Percentiles rank a stretch among this genome's conserved stretches.
phyloP scores from a whole-genome alignment of 805 yeast genomes.

The Metschnikowia colocasiae region DNA sequence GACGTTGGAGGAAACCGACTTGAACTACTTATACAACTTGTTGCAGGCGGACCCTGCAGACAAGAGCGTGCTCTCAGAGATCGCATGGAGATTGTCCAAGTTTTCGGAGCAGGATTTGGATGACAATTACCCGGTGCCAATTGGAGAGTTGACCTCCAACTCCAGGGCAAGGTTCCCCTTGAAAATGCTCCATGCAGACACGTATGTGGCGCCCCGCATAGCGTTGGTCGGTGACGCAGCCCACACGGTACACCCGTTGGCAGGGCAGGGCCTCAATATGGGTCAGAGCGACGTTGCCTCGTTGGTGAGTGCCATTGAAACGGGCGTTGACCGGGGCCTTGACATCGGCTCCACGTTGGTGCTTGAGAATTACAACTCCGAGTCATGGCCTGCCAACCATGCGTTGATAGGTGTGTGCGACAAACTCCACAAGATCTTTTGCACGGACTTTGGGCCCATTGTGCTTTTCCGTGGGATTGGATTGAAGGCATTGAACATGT shows the following conservation, averaged over 20 bases:
- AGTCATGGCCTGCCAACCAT: conserved; percentile 79
- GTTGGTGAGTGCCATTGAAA: conserved; percentile 64
- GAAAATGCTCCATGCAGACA: conserved; percentile 84
- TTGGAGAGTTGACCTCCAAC: conserved; percentile 52
- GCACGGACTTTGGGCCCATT: conserved; percentile 67
- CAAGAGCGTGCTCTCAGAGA: conserved; percentile 58
- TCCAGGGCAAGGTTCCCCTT: conserved; percentile 89
- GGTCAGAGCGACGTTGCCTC: conserved; percentile 89
- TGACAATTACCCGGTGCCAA: conserved; percentile 63
- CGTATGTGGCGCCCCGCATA: conserved; percentile 76
- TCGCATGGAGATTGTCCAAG: conserved; percentile 62
- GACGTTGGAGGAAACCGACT: conserved; percentile 71
- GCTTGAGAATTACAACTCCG: conserved; percentile 81
- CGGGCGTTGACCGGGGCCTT: conserved; percentile 69
- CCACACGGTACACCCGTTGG: conserved; percentile 94
- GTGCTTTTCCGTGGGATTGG: conserved; percentile 77
- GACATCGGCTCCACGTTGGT: conserved; percentile 83
- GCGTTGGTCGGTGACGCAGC: conserved; percentile 99
- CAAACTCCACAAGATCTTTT: conserved; percentile 82
- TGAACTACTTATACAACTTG: conserved; percentile 59
- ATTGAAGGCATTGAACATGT: conserved; percentile 58
- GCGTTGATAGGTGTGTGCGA: conserved; percentile 83
- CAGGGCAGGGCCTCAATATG: conserved; percentile 98
- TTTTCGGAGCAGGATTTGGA: conserved; percentile 45
- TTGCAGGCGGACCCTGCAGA: conserved; percentile 37